phyloP scores from a whole-genome alignment of 1,284 basidiomycete species.

The Ganoderma sinense region DNA sequence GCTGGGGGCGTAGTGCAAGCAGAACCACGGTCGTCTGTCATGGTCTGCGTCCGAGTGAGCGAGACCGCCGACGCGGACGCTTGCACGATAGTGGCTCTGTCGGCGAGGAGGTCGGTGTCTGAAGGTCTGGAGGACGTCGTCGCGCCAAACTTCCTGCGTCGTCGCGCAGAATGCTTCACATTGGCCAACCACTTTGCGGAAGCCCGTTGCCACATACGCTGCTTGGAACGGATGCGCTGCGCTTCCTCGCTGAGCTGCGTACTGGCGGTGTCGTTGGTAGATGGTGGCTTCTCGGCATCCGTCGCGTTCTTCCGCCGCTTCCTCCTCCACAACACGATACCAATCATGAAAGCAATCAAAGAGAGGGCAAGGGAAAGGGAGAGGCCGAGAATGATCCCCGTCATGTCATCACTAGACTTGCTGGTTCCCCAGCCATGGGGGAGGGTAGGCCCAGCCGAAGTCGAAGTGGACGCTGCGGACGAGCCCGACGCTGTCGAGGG shows the following conservation, averaged over 20 bases:
- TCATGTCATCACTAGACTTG: conserved; percentile 35
- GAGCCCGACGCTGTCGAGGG: conserved; percentile 18
- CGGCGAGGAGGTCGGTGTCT: conserved; percentile 24
- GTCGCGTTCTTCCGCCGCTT: conserved; percentile 33
- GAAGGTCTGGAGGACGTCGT: conserved; percentile 22
- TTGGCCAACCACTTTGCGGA: conserved; percentile 71
- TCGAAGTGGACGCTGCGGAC: conserved; percentile 6
- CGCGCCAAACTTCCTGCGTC: conserved; percentile 48
- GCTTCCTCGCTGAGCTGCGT: conserved; percentile 46
- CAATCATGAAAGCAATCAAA: conserved; percentile 49
- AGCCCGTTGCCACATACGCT: conserved; percentile 67
- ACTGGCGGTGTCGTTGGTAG: conserved; percentile 43
- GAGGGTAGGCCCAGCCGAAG: conserved; percentile 25
- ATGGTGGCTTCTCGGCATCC: conserved; percentile 48
- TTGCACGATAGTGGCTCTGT: conserved; percentile 13
- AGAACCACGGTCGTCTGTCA: conserved; percentile 9
- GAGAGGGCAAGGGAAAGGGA: conserved; percentile 67
- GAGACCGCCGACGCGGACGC: conserved; percentile 31
- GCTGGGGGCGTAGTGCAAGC: conserved; percentile 13
- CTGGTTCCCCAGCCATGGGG: conserved; percentile 59
- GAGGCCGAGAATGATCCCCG: conserved; percentile 54
- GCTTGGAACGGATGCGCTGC: conserved; percentile 53
- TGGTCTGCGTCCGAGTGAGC: conserved; percentile 21
- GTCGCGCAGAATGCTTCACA: conserved; percentile 60
- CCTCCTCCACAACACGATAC: conserved; percentile 62